A percentile compares a stretch with the other conserved stretches of the same genome.
phyloP scores from a whole-genome alignment of 768 basidiomycete species.

The Lactarius psammicola region DNA sequence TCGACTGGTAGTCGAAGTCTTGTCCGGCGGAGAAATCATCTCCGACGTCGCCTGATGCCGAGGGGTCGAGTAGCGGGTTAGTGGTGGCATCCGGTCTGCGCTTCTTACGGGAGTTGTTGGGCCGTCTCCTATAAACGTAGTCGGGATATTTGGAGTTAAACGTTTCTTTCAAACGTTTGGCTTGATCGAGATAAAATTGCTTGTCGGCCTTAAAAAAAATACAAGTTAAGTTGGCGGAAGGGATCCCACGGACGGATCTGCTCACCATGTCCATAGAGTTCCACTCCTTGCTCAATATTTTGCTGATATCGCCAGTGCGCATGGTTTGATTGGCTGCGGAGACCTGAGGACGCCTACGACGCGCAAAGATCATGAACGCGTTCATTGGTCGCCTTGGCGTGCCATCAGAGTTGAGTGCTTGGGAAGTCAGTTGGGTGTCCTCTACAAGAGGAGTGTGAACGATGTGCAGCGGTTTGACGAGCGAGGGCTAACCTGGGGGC shows the following conservation, averaged over 20 bases:
- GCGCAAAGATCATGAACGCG: constrained; percentile 91
- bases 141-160: constrained; percentile 87
- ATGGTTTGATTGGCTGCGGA: constrained; percentile 84
- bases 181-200: constrained; percentile 85
- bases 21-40: constrained; percentile 33
- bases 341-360: constrained; percentile 77
- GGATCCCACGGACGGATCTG: constrained; percentile 25
- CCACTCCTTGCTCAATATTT: constrained; percentile 86
- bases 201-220: constrained; percentile 60
- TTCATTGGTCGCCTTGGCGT: constrained; percentile 92
- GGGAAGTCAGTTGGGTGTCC: constrained; percentile 54
- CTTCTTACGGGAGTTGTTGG: constrained; percentile 80
- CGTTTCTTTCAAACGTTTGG: constrained; percentile 78
- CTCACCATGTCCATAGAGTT: constrained; percentile 71
- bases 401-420: constrained; percentile 82
- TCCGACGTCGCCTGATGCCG: constrained; percentile 35
- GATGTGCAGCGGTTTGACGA: not conserved
- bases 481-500: constrained; percentile 15
- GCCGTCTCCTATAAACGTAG: constrained; percentile 85
- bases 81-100: constrained; percentile 41
- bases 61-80: constrained; percentile 35
- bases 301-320: constrained; percentile 89
- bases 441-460: constrained; percentile 16
- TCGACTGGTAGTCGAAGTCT: constrained; percentile 40
- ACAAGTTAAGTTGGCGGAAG: constrained; percentile 11